Percentiles rank a stretch among this genome's conserved stretches.
These are phyloP conservation scores for Aspergillus taichungensis DNA, from an alignment of 495 filamentous ascomycete species.

Conservation along the genomic window DNA sequence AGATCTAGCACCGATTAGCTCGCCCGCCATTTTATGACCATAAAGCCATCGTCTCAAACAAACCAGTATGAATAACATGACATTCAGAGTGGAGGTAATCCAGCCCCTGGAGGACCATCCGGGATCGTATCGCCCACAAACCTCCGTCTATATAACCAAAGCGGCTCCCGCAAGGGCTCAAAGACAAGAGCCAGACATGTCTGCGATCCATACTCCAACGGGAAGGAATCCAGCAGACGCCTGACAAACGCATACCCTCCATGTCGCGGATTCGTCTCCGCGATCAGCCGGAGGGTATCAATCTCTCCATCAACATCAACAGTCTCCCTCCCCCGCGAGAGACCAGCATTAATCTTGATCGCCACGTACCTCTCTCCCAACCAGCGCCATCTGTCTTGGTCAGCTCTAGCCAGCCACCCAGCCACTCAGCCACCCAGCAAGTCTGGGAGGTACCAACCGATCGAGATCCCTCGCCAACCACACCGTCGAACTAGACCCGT, in stretches of 20 bases:
- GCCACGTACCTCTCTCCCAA: slow-evolving; percentile 22
- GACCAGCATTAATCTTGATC: slow-evolving; percentile 23
- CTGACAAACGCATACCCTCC: slow-evolving; percentile 15
- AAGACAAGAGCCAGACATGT: slow-evolving; percentile 27
- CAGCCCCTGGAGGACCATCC: slow-evolving; percentile 70
- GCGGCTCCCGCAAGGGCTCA: slow-evolving; percentile 24
- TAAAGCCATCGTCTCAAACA: slow-evolving; percentile 24
- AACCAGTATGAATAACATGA: slow-evolving; percentile 81
- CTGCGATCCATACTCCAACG: slow-evolving; percentile 12
- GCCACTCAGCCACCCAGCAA: too few species aligned
- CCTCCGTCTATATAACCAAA: slow-evolving; percentile 9
- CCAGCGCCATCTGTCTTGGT: slow-evolving; percentile 19
- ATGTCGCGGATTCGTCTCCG: slow-evolving; percentile 36
- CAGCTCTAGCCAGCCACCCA: background rate
- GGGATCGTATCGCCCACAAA: slow-evolving; percentile 30
- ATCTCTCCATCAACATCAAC: slow-evolving; percentile 13
- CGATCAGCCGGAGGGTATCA: slow-evolving; percentile 9
- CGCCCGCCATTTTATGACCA: too few species aligned
- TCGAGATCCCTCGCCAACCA: slow-evolving; percentile 30
- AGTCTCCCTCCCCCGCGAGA: slow-evolving; percentile 8
- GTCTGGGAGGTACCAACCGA: slow-evolving; percentile 9
- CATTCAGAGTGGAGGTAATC: slow-evolving; percentile 82
- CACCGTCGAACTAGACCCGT: slow-evolving; percentile 26
- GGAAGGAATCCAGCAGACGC: slow-evolving; percentile 23
- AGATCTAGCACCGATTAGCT: slow-evolving; percentile 5